phyloP scores from a whole-genome alignment of 208 protist species.

The Crithidia fasciculata region DNA sequence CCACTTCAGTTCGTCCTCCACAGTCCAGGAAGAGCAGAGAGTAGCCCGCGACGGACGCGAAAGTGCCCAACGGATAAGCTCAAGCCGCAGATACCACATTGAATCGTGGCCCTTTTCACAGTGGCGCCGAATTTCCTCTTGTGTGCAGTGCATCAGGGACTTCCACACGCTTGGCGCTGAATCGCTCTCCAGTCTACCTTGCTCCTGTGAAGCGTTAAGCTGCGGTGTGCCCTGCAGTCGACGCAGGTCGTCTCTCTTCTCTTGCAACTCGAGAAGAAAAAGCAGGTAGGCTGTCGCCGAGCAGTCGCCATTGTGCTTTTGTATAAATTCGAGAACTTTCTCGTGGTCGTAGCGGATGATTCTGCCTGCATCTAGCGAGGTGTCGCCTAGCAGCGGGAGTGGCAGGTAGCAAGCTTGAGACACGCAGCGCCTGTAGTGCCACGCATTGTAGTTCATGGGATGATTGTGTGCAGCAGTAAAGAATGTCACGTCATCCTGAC shows the following conservation, averaged over 20 bases:
- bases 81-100: slow-evolving; percentile 72
- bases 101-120: slow-evolving; percentile 79
- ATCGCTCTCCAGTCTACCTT: no score
- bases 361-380: no score
- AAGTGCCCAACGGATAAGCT: slow-evolving; percentile 56
- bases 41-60: not conserved
- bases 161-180: slow-evolving; percentile 12
- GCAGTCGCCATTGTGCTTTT: slow-evolving; percentile 65
- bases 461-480: slow-evolving; percentile 62
- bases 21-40: slow-evolving; percentile 41
- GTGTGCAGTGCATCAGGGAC: slow-evolving; percentile 39
- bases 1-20: slow-evolving; percentile 70
- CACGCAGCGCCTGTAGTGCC: slow-evolving; percentile 60
- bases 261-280: slow-evolving; percentile 46
- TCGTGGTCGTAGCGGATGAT: slow-evolving; percentile 29
- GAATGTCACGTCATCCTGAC: slow-evolving; percentile 32
- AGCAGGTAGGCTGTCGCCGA: slow-evolving; percentile 65
- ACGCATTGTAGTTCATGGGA: slow-evolving; percentile 87
- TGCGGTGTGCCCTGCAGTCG: not conserved
- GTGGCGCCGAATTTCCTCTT: slow-evolving; percentile 59
- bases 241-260: not conserved
- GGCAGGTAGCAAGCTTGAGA: not conserved
- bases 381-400: not conserved
- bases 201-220: no score
- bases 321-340: slow-evolving; percentile 45